phyloP scores from a whole-genome alignment of 1,284 basidiomycete species.

The Xerocomus minutiporus region DNA sequence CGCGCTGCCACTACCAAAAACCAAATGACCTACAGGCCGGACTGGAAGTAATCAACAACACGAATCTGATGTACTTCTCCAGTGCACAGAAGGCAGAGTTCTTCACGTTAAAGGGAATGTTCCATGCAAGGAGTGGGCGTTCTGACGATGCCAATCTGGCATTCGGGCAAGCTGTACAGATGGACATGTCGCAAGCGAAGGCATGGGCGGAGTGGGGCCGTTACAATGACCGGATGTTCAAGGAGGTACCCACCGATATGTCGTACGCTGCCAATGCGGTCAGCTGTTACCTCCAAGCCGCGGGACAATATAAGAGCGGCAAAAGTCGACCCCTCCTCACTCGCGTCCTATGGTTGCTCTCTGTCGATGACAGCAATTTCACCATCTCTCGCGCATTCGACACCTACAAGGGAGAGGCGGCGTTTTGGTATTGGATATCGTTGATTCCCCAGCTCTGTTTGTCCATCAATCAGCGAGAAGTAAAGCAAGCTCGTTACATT shows the following conservation, averaged over 20 bases:
- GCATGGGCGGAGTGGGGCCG: constrained; percentile 99
- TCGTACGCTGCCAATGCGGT: constrained; percentile 86
- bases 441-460: constrained; percentile 94
- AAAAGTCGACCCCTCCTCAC: constrained; percentile 92
- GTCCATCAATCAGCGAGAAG: constrained; percentile 88
- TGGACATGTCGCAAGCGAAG: constrained; percentile 93
- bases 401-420: constrained; percentile 93
- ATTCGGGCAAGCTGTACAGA: constrained; percentile 93
- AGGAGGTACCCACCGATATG: constrained; percentile 73
- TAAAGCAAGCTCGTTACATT: constrained; percentile 88
- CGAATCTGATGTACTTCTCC: constrained; percentile 98
- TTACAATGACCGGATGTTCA: constrained; percentile 92
- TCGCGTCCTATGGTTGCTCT: constrained; percentile 94
- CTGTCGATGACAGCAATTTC: constrained; percentile 78
- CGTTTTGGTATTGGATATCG: constrained; percentile 99
- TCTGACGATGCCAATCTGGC: constrained; percentile 90
- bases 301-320: constrained; percentile 90
- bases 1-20: constrained; percentile 98
- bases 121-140: constrained; percentile 85
- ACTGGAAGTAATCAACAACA: constrained; percentile 98
- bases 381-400: constrained; percentile 91
- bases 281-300: constrained; percentile 97
- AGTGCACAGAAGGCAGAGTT: constrained; percentile 96
- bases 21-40: constrained; percentile 91
- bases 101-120: constrained; percentile 99